Conservation (phyloP, 805 yeast species). For the Candida incommunis region DNA sequence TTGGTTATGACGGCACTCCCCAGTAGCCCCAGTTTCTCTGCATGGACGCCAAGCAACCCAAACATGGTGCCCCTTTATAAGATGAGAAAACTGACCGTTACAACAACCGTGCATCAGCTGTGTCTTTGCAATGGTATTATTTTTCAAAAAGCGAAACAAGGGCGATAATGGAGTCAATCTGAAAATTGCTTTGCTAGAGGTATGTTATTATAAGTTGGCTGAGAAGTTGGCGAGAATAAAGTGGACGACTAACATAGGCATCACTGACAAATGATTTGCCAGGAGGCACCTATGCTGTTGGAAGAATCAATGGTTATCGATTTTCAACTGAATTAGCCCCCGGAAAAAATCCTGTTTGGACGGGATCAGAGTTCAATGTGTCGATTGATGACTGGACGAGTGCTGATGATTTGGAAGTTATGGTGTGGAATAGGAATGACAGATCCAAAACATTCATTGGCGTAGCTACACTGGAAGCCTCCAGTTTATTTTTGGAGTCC, state of each 20-base stretch:
- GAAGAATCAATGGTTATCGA: conserved; percentile 15
- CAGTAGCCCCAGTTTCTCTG: too few species aligned
- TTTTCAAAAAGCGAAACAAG: background rate
- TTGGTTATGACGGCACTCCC: too few species aligned
- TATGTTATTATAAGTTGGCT: conserved; percentile 1
- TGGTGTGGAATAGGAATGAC: conserved; percentile 18
- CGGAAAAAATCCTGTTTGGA: conserved; percentile 55
- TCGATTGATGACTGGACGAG: conserved; percentile 21
- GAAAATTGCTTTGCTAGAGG: conserved; percentile 2
- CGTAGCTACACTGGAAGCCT: conserved; percentile 5
- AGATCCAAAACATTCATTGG: conserved; percentile 11
- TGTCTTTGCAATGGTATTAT: background rate
- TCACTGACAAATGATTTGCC: background rate
- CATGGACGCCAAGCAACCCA: too few species aligned
- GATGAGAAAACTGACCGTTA: too few species aligned
- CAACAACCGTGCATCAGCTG: too few species aligned
- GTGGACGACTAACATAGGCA: background rate
- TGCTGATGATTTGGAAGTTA: conserved; percentile 6
- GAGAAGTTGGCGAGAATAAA: too few species aligned
- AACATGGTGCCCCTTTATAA: too few species aligned
- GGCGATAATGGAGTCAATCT: conserved; percentile 1
- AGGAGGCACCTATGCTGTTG: conserved; percentile 12
- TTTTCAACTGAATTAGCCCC: conserved; percentile 39
- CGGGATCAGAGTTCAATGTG: conserved; percentile 54
- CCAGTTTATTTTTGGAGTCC: conserved; percentile 3